phyloP scores from a whole-genome alignment of 495 filamentous ascomycete genomes.

The Aspergillus cavernicola region DNA sequence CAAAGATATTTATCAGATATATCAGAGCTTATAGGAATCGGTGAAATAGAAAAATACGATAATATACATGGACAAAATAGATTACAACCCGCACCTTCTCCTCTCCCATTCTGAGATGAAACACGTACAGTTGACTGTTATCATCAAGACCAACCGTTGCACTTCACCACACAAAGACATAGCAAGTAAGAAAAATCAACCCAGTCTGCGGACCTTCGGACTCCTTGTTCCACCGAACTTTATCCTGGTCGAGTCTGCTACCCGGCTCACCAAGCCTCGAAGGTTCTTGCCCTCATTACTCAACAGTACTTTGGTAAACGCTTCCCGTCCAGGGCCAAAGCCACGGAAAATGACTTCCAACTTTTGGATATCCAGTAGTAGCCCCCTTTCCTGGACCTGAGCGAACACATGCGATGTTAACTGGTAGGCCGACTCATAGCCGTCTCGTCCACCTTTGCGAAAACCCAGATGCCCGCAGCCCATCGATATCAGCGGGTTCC shows the following conservation, averaged over 20 bases:
- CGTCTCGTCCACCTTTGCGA: slow-evolving; percentile 68
- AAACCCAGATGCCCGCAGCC: slow-evolving; percentile 84
- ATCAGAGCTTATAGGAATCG: too few species aligned
- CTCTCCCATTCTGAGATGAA: too few species aligned
- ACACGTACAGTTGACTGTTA: background rate
- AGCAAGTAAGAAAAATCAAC: background rate
- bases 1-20: too few species aligned
- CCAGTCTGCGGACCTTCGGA: slow-evolving; percentile 74
- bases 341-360: slow-evolving; percentile 78
- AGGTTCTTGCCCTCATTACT: slow-evolving; percentile 76
- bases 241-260: slow-evolving; percentile 78
- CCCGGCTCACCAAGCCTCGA: slow-evolving; percentile 64
- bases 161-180: too few species aligned
- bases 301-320: slow-evolving; percentile 80
- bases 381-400: slow-evolving; percentile 70
- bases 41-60: too few species aligned
- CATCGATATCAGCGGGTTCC: slow-evolving; percentile 68
- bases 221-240: slow-evolving; percentile 96
- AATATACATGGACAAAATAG: slow-evolving; percentile 13
- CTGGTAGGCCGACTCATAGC: slow-evolving; percentile 93
- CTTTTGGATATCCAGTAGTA: slow-evolving; percentile 51
- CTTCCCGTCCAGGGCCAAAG: slow-evolving; percentile 82
- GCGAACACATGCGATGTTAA: slow-evolving; percentile 72
- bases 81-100: background rate
- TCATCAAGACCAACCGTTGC: too few species aligned